Evolutionary conservation across 2,329 filamentous ascomycete species (phyloP).

Genomic region (Penicillium decumbens): DNA sequence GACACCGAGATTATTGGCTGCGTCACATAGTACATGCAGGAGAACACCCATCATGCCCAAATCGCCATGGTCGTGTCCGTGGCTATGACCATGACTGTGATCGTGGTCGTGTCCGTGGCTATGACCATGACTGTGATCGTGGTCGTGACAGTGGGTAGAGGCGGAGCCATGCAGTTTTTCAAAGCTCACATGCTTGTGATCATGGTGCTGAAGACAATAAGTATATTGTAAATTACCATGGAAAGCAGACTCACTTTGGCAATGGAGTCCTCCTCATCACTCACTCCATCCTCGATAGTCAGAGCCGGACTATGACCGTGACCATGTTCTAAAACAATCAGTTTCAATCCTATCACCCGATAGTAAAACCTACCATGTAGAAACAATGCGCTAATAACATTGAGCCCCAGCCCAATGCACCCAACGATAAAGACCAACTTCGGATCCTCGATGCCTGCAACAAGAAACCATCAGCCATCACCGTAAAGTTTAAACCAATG

Average conservation of each 20-base stretch:
- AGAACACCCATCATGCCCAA: constrained; percentile 69
- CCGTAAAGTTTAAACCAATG: background rate
- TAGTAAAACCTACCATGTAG: constrained; percentile 52
- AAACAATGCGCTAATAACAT: constrained; percentile 62
- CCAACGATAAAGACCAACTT: constrained; percentile 66
- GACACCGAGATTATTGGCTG: constrained; percentile 71
- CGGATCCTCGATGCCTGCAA: constrained; percentile 58
- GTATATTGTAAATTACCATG: background rate
- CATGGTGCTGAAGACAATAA: constrained; percentile 18
- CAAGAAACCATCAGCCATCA: constrained; percentile 1
- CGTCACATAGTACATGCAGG: constrained; percentile 67
- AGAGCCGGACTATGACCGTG: constrained; percentile 8
- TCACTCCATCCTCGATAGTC: constrained; percentile 11
- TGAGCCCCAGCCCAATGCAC: constrained; percentile 61
- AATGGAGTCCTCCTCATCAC: constrained; percentile 10
- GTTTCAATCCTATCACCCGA: background rate
- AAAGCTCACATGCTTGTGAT: constrained; percentile 24
- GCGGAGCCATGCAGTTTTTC: constrained; percentile 8
- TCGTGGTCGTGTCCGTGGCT: constrained; percentile 28
- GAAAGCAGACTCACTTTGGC: constrained; percentile 9
- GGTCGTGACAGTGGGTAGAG: constrained; percentile 8
- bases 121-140: constrained; percentile 14
- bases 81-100: constrained; percentile 22
- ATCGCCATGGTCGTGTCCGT: constrained; percentile 43
- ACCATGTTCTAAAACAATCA: constrained; percentile 18